These are phyloP conservation scores for Coniochaeta sp. DNA, from an alignment of 2,329 filamentous ascomycete genomes.

Conservation along the genomic window DNA sequence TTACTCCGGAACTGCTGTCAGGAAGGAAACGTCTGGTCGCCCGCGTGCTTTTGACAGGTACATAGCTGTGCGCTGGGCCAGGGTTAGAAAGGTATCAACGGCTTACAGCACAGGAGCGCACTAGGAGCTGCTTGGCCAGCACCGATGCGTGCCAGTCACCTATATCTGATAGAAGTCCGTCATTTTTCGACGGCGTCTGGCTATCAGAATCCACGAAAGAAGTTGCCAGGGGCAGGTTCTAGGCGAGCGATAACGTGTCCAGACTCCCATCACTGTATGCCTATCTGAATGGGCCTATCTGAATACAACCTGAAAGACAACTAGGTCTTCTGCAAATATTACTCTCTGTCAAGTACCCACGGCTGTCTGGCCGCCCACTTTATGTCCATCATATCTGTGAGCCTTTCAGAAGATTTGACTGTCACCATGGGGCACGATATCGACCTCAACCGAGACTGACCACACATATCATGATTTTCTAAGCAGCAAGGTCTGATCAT, in stretches of 20 bases:
- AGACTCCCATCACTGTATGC: neutral
- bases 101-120: neutral
- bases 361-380: neutral
- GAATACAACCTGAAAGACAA: too few species aligned
- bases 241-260: neutral
- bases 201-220: too few species aligned
- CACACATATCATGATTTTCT: neutral
- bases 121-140: neutral
- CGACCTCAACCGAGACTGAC: neutral
- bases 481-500: neutral
- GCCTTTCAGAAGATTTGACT: neutral
- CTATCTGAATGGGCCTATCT: too few species aligned
- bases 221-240: too few species aligned
- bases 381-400: neutral
- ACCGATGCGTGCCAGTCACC: neutral
- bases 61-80: neutral
- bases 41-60: neutral
- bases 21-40: neutral
- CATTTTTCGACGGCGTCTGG: neutral
- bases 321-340: too few species aligned
- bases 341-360: too few species aligned
- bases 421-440: neutral
- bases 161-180: neutral
- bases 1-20: neutral
- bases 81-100: neutral